phyloP scores from a whole-genome alignment of 2,329 filamentous ascomycete genomes.

The Ceratocystis lukuohia region DNA sequence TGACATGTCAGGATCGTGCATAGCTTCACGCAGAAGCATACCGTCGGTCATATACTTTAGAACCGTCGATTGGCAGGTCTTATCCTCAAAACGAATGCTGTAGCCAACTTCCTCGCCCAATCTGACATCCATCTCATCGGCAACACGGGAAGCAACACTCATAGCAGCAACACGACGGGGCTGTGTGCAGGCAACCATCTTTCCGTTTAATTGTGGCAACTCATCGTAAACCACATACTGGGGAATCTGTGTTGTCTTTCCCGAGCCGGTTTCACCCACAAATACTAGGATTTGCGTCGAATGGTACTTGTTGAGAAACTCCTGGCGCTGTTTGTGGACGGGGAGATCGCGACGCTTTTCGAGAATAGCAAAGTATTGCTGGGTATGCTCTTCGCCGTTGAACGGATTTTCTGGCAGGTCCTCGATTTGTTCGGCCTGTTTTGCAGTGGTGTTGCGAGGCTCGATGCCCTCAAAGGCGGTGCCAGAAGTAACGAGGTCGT shows the following conservation, averaged over 20 bases:
- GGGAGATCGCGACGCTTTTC: constrained; percentile 72
- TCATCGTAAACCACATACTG: constrained; percentile 98
- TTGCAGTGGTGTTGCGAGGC: constrained; percentile 67
- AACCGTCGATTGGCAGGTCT: constrained; percentile 73
- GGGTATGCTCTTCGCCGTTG: constrained; percentile 61
- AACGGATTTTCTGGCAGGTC: constrained; percentile 76
- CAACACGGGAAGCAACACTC: constrained; percentile 96
- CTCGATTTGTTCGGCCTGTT: constrained; percentile 60
- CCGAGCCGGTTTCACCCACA: constrained; percentile 96
- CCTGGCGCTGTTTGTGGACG: constrained; percentile 82
- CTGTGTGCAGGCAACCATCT: constrained; percentile 94
- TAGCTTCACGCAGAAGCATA: constrained; percentile 92
- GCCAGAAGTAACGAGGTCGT: constrained; percentile 30
- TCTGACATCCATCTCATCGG: constrained; percentile 86
- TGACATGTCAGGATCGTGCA: constrained; percentile 83
- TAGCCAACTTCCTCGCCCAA: constrained; percentile 94
- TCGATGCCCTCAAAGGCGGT: constrained; percentile 21
- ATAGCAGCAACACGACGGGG: constrained; percentile 95
- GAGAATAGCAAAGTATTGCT: constrained; percentile 81
- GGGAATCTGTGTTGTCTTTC: constrained; percentile 97
- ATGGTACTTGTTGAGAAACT: constrained; percentile 89
- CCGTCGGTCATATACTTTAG: constrained; percentile 99
- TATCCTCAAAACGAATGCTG: constrained; percentile 97
- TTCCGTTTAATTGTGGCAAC: constrained; percentile 69
- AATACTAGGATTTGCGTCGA: constrained; percentile 93